Base-by-base conservation (phyloP, 371 early-diverging fungal genomes). In the Mortierella polycephala region DNA sequence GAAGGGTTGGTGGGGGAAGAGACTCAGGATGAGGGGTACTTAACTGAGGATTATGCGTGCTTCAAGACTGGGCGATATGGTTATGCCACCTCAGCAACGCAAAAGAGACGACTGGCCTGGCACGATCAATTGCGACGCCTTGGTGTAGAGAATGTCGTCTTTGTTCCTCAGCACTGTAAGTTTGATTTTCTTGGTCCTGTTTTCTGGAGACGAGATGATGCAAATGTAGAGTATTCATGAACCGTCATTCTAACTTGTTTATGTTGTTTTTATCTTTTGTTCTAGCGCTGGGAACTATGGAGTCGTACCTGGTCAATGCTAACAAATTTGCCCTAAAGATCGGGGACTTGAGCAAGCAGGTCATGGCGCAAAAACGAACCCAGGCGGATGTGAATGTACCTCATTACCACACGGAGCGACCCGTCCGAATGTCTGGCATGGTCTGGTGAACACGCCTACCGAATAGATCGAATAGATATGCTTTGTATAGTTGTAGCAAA, bases 41-140 rank as follows among this genome's bases (percentile, higher is more conserved):
- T 72, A 46, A 77, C 79, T 3, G 79, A 77, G 30, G 79, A 77
- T 30, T 77, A 69, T 69, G 79, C 79, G 0, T 68, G 66, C 55
- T 77, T 77, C 69, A 77, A 77, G 47, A 77, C 79, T 14, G 79
- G 79, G 18, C 68, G 57, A 16, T 66, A 72, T 57, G 67, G 64
- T 16, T 73, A 69, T 39, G 51, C 69, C 14, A 65, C 72, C 50
- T 71, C 62, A 7, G 72, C 65, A 0, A 41, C 65, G 16, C 79
- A 72, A 42, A 77, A 69, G 50, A 60, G 69, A 37, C 68, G 79
- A 5, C 44, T 69, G 21, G 79, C 73, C 16, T 77, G 79, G 79
- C 64, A 72, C 40, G 79, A 77, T 41, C 79, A 77, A 39, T 39
- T 77, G 60, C 57, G 64, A 23, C 79, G 79, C 39, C 52, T 77